A percentile compares a stretch with the other conserved stretches of the same genome.
Conservation (phyloP, 2,329 filamentous ascomycete genomes). For the Phialophora tarda region DNA sequence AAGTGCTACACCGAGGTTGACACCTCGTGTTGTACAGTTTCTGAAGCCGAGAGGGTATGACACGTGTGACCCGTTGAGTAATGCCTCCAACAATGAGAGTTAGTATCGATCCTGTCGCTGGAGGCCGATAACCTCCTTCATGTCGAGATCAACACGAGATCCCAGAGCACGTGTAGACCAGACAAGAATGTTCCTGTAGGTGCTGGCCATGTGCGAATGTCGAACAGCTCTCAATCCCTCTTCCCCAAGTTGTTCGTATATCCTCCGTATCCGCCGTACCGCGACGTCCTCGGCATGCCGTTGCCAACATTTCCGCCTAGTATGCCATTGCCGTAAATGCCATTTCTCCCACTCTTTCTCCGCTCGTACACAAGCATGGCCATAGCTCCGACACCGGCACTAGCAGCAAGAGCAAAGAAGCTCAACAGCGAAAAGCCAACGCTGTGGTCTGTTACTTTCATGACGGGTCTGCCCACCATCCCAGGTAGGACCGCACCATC, state of each 20-base stretch:
- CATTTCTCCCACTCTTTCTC: constrained; percentile 37
- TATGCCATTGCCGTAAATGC: constrained; percentile 36
- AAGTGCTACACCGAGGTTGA: not conserved
- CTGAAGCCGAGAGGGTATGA: too few relatives aligned
- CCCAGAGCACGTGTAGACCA: not conserved
- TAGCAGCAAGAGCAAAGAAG: constrained; percentile 39
- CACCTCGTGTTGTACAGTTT: not conserved
- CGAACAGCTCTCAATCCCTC: constrained; percentile 34
- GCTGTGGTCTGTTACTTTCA: constrained; percentile 38
- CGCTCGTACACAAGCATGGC: constrained; percentile 40
- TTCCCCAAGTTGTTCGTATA: constrained; percentile 37
- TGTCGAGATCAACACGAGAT: not conserved
- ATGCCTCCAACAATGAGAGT: not conserved
- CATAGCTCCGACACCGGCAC: constrained; percentile 39
- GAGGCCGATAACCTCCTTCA: not conserved
- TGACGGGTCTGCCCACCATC: constrained; percentile 38
- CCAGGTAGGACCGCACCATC: constrained; percentile 45
- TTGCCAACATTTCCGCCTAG: constrained; percentile 36
- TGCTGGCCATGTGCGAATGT: not conserved
- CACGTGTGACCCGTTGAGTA: not conserved
- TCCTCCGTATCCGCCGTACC: constrained; percentile 40
- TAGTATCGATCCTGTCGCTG: not conserved
- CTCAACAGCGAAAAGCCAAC: constrained; percentile 39
- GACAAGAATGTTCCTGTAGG: not conserved
- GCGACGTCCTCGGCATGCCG: constrained; percentile 33